These are phyloP conservation scores for Arctostaphylos glauca DNA, from an alignment of 148 eudicot species.

Conservation along the genomic window DNA sequence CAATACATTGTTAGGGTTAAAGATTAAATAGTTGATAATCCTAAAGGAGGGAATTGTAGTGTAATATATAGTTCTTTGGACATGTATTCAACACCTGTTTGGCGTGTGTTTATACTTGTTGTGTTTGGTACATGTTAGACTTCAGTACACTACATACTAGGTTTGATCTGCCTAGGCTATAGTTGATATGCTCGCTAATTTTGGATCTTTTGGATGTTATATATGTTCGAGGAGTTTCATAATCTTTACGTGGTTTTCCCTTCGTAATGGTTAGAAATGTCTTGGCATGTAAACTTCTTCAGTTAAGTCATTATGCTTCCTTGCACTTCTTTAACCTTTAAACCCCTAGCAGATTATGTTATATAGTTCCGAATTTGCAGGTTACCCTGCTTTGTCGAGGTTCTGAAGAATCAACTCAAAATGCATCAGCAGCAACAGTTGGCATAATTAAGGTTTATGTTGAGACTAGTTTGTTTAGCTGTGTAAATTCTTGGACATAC, in stretches of 20 bases:
- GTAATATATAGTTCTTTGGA: neutral
- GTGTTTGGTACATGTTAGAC: neutral
- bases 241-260: constrained; percentile 3
- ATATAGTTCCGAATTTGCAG: constrained; percentile 36
- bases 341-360: neutral
- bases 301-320: neutral
- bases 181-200: neutral
- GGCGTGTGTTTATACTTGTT: neutral
- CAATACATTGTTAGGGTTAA: neutral
- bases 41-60: neutral
- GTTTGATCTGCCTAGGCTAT: neutral
- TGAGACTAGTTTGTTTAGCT: constrained; percentile 18
- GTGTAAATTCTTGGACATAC: neutral
- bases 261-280: neutral
- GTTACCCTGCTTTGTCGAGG: constrained; percentile 92
- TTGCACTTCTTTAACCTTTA: neutral
- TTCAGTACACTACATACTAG: neutral
- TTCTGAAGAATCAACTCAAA: constrained; percentile 52
- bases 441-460: constrained; percentile 82
- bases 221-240: neutral
- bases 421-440: constrained; percentile 70
- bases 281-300: constrained; percentile 3
- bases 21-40: neutral
- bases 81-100: neutral
- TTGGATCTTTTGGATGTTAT: neutral